Base-by-base conservation (phyloP, 2,329 filamentous ascomycete genomes). In the Hymenoscyphus repandus region DNA sequence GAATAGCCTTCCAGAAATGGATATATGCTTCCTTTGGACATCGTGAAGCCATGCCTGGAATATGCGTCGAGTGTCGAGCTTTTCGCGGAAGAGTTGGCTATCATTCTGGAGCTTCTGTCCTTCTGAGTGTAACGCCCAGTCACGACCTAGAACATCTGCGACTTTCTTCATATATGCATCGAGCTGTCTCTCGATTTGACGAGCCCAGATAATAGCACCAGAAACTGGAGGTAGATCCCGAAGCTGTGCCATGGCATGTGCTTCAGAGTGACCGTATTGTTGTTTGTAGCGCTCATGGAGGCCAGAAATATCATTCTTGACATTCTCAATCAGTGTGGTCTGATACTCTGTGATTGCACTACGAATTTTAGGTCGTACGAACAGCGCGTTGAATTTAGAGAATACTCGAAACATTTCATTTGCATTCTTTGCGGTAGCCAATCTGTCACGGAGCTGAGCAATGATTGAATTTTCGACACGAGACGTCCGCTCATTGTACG, bases 341-440 rank as follows among this genome's bases (percentile, higher is more conserved):
- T 99, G 93, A 67, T 99, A 99, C 71, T 99, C 92, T 39, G 90
- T 88, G 64, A 99, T 99, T 49, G 93, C 95, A 59, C 95, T 91
- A 58, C 93, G 86, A 71, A 99, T 97, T 77, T 99, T 99, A n/a
- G 93, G 93, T 53, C 93, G 84, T 50, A 99, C 92, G 62, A 99
- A 95, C 30, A 99, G 83, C 1, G 93, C 93, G 67, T 99, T 99
- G 79, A 99, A 99, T 68, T 97, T 97, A 47, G 93, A 97, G 69
- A 99, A 99, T 55, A 99, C 93, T 49, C 95, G 88, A 69, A 99
- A 99, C 93, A 99, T 99, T 71, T 99, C 95, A 66, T 95, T 97
- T 37, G 93, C 93, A 55, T 90, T 96, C 76, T 95, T 96, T 11
- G 93, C 92, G 6, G 90, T 96, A 12, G 91, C 93, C 50, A 99